Evolutionary conservation across 2,329 filamentous ascomycete species (phyloP), one percentile per base, ranked within the genome.

Genomic region (Arthrobotrys pseudoclavata): DNA sequence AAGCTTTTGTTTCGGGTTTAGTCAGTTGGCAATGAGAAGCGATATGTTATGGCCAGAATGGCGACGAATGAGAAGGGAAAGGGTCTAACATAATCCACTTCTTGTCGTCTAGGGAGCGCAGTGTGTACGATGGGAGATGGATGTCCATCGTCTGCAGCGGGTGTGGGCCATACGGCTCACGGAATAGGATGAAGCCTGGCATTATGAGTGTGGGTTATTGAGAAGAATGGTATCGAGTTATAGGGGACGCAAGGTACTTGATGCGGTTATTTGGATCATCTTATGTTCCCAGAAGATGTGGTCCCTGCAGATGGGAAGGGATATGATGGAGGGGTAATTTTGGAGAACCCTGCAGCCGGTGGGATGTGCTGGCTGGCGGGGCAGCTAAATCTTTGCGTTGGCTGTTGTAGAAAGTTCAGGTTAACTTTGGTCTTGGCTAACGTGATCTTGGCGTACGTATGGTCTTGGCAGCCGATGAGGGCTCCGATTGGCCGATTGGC

Each of bases 1-100:
- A 86, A 90, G 75, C 86, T 85, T 77, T 66, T 48, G 48, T 4
- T 40, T 61, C 40, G 18, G 18, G 1, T 37, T 20, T 57, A 60
- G 74, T 77, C 67, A 77, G 74, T 67, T 67, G 71, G 63, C 24
- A 69, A 53, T 40, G 55, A 55, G 48, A 29, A 62, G 47, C 22
- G 53, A 48, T 26, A 40, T 52, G 20, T 42, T n/a, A 60, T 60
- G 18, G 34, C 55, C 31, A 42, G 31, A 42, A 42, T 7, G 34
- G 34, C 34, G 55, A 20, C 20, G 52, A 24, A 20, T 48, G 24
- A 47, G 18, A 29, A 18, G 20, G 52, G 60, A 53, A 26, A 60
- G 45, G 57, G 62, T 64, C 74, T 77, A 71, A 77, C 74, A 77
- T 77, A 57, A 77, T 77, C 74, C 74, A 77, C 62, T 62, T 77